Evolutionary conservation across 2,329 filamentous ascomycete species (phyloP).

Genomic region (Hymenoscyphus infarciens): DNA sequence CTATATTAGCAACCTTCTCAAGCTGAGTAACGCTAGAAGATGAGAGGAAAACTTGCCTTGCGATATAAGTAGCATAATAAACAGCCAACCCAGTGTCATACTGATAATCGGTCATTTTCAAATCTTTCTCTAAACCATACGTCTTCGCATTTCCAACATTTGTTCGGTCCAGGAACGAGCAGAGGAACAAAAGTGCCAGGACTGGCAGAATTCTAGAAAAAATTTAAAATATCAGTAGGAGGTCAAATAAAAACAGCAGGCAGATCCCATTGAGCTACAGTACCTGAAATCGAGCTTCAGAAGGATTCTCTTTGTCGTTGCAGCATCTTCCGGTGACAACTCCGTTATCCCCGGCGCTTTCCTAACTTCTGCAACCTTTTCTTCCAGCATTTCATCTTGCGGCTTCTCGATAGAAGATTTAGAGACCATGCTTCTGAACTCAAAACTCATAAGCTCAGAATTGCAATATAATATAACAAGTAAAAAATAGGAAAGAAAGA

Average conservation of each 20-base stretch:
- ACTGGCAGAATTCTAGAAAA: slow-evolving; percentile 54
- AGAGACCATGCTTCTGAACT: background rate
- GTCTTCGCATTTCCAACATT: slow-evolving; percentile 71
- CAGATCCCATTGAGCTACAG: slow-evolving; percentile 7
- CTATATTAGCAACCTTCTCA: slow-evolving; percentile 4
- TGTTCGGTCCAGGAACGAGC: slow-evolving; percentile 64
- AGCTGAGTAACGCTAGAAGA: background rate
- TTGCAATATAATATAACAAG: background rate
- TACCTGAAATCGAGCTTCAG: slow-evolving; percentile 53
- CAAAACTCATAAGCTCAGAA: background rate
- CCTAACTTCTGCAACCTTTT: background rate
- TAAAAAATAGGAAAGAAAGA: background rate
- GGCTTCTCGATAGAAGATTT: background rate
- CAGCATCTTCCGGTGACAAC: slow-evolving; percentile 14
- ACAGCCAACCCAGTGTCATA: slow-evolving; percentile 62
- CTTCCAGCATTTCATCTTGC: slow-evolving; percentile 1
- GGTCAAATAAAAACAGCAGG: background rate
- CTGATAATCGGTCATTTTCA: slow-evolving; percentile 56
- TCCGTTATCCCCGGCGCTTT: background rate
- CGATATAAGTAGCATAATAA: slow-evolving; percentile 63
- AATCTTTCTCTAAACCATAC: slow-evolving; percentile 55
- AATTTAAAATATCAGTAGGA: background rate
- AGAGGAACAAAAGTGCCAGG: slow-evolving; percentile 62
- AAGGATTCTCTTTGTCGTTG: slow-evolving; percentile 43
- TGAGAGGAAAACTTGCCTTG: slow-evolving; percentile 41